Evolutionary conservation across 257 asterid species (phyloP).

Genomic region (Lavandula angustifolia): DNA sequence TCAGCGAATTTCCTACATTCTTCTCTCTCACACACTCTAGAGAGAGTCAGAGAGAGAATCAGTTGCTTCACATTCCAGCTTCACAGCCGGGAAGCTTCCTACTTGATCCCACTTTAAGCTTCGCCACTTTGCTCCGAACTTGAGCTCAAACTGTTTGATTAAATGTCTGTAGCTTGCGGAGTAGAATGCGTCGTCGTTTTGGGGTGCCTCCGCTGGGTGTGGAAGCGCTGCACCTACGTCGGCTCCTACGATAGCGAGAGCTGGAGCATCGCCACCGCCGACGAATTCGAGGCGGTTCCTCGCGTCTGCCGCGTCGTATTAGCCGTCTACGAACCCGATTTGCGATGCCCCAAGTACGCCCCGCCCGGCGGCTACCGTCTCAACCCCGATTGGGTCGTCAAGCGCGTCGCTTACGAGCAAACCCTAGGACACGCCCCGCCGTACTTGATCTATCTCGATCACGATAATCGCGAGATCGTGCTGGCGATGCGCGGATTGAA

Average conservation of each 20-base stretch:
- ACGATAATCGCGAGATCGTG: slow-evolving; percentile 69
- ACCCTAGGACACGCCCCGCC: slow-evolving; percentile 92
- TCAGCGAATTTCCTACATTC: no score
- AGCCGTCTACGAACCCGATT: slow-evolving; percentile 88
- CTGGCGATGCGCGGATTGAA: slow-evolving; percentile 85
- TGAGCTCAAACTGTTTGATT: slow-evolving; percentile 16
- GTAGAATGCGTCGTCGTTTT: slow-evolving; percentile 65
- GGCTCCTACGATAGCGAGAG: slow-evolving; percentile 86
- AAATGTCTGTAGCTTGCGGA: slow-evolving; percentile 80
- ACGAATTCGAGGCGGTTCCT: slow-evolving; percentile 79
- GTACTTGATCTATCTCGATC: slow-evolving; percentile 84
- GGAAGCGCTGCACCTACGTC: slow-evolving; percentile 98
- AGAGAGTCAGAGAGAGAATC: background rate
- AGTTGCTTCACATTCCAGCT: background rate
- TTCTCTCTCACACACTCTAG: background rate
- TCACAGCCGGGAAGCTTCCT: slow-evolving; percentile 11
- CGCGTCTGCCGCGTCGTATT: slow-evolving; percentile 80
- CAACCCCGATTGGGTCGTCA: slow-evolving; percentile 71
- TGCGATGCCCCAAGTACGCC: slow-evolving; percentile 59
- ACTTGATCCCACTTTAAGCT: background rate
- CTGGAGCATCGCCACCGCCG: slow-evolving; percentile 75
- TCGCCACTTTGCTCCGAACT: background rate
- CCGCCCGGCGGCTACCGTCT: slow-evolving; percentile 72
- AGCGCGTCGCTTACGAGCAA: slow-evolving; percentile 76
- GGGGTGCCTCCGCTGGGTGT: slow-evolving; percentile 91